A percentile compares a stretch with the other conserved stretches of the same genome.
These are phyloP conservation scores for Lactuca sativa DNA, from an alignment of 129 eudicot species.

Conservation along the genomic window DNA sequence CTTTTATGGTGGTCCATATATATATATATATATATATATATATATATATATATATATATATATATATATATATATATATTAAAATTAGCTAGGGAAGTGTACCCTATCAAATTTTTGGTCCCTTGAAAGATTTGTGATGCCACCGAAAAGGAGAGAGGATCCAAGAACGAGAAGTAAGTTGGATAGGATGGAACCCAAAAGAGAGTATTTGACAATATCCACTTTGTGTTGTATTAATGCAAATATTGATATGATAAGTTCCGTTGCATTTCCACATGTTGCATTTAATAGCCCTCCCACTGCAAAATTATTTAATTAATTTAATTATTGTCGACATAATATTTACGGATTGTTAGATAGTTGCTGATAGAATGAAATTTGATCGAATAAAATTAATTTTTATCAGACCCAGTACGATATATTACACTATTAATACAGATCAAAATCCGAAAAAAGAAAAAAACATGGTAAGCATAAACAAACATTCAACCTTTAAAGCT, in stretches of 20 bases:
- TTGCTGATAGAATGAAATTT: background rate
- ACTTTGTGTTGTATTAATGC: conserved; percentile 75
- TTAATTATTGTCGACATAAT: background rate
- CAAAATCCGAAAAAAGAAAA: too few species aligned
- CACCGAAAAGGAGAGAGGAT: conserved; percentile 77
- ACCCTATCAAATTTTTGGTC: conserved; percentile 81
- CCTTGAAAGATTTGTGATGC: conserved; percentile 60
- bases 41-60: too few species aligned
- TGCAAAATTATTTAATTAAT: conserved; percentile 29
- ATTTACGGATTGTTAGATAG: too few species aligned
- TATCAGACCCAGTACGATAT: too few species aligned
- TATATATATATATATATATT: too few species aligned
- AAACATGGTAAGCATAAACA: background rate
- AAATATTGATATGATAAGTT: conserved; percentile 74
- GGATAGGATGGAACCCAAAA: conserved; percentile 84
- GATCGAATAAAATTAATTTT: too few species aligned
- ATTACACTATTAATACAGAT: too few species aligned
- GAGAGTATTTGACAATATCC: conserved; percentile 82
- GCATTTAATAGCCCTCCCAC: conserved; percentile 97
- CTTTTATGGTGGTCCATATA: background rate
- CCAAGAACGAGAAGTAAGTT: conserved; percentile 95
- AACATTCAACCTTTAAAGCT: background rate
- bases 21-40: too few species aligned
- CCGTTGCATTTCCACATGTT: conserved; percentile 97
- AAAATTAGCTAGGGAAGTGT: background rate